Evolutionary conservation across 2,329 filamentous ascomycete species (phyloP), one percentile per base, ranked within the genome.

Genomic region (Metarhizium robertsii): DNA sequence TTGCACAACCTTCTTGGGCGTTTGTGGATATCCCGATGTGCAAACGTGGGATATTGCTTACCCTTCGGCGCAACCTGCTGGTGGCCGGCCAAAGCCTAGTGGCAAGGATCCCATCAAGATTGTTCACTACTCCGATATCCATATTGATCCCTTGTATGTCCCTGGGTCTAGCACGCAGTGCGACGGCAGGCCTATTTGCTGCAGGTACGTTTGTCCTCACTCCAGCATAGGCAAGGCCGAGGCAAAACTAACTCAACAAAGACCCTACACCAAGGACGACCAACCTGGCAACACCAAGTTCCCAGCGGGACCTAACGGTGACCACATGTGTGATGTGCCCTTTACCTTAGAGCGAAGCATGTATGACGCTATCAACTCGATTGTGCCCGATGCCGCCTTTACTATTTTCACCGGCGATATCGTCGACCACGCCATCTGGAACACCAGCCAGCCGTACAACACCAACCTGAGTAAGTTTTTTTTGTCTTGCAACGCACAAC

Each of bases 321-420:
- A 83, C 52, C 70, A 76, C 50, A 74, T 75, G 3, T 83, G 80
- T 56, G 80, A 83, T 60, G 64, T 73, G 0, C 81, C 80, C 0
- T 57, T 73, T 14, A 69, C 64, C 16, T 70, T 84, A 1, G 78
- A 83, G 60, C 64, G 77, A 52, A 83, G 79, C 68, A 76, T 83
- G 77, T 75, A 81, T 58, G 69, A 72, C 0, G 74, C 75, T 10
- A 81, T 84, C 61, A 71, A 69, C 49, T 59, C 68, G 7, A 58
- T 78, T 14, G 73, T 71, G 0, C 74, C 74, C 1, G 69, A 79
- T 56, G 74, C 77, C 0, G 71, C 73, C 2, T 81, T 84, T 57
- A 69, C 74, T n/a, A 72, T 84, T 52, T 84, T 82, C 66, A 84
- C 81, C 0, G 81, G 81, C 6, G 81, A 84, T 57, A 73, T 84